phyloP scores from a whole-genome alignment of 2,329 filamentous ascomycete genomes.

The Lasiodiplodia sp. region DNA sequence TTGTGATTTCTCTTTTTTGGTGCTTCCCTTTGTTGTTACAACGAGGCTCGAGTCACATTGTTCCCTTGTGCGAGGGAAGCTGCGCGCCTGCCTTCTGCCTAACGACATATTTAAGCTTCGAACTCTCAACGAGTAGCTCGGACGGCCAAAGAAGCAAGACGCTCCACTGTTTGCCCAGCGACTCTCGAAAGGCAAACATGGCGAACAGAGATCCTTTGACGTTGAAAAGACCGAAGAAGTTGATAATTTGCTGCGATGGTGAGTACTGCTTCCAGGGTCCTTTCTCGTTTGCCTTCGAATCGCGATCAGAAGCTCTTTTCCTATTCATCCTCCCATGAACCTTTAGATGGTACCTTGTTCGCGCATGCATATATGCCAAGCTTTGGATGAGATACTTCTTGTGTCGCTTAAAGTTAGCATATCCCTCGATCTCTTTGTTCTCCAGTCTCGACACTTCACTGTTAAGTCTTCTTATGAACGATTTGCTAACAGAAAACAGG shows the following conservation, averaged over 20 bases:
- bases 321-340: too few relatives aligned
- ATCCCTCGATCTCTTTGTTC: not conserved
- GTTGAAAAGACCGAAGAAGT: slow-evolving; percentile 25
- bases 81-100: not conserved
- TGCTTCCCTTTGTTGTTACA: not conserved
- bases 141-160: not conserved
- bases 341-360: not conserved
- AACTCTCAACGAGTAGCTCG: not conserved
- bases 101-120: not conserved
- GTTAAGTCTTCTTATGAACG: not conserved
- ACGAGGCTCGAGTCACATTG: not conserved
- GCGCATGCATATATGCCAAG: not conserved
- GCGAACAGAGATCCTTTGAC: not conserved
- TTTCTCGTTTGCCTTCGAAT: not conserved
- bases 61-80: not conserved
- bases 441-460: not conserved
- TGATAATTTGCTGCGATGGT: slow-evolving; percentile 30
- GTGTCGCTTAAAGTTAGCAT: not conserved
- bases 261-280: not conserved
- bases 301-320: too few relatives aligned
- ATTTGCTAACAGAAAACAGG: not conserved
- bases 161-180: not conserved
- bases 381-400: not conserved
- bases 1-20: not conserved
- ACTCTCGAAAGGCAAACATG: not conserved